Conservation (phyloP, 2,329 filamentous ascomycete species). For the Fusarium sp. region DNA sequence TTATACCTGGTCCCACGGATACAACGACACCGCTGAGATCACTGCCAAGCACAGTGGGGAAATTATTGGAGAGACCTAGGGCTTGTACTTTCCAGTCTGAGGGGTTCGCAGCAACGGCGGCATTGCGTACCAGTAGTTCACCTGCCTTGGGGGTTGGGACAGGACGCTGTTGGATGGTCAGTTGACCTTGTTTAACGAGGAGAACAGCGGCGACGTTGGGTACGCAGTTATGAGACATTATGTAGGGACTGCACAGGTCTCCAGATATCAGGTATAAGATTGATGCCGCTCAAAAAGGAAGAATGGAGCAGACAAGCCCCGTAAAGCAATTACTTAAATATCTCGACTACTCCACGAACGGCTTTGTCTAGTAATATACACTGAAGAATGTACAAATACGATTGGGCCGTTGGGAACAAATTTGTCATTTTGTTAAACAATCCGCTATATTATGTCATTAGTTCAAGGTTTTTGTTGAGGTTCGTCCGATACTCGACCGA, state of each 20-base stretch:
- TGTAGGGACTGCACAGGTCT: not conserved
- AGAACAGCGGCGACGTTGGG: not conserved
- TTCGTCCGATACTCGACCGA: not conserved
- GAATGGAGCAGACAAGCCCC: not conserved
- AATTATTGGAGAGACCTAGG: conserved; percentile 35
- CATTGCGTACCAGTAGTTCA: not conserved
- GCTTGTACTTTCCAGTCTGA: conserved; percentile 49
- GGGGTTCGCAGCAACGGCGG: conserved; percentile 47
- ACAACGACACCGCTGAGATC: conserved; percentile 19
- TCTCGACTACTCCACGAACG: accelerated
- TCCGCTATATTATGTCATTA: no score
- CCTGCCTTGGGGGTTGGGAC: not conserved
- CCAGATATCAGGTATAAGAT: accelerated
- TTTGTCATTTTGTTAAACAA: not conserved
- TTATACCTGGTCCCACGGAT: not conserved
- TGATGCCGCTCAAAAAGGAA: not conserved
- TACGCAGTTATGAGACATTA: accelerated
- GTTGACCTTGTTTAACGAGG: not conserved
- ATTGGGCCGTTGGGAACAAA: accelerated
- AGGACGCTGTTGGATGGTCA: not conserved
- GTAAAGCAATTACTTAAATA: no score
- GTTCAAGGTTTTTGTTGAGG: no score
- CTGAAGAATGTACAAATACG: not conserved
- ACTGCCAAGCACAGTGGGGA: conserved; percentile 25
- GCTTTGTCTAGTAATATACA: not conserved